phyloP scores from a whole-genome alignment of 495 filamentous ascomycete species.

The Tetracladium setigerum region DNA sequence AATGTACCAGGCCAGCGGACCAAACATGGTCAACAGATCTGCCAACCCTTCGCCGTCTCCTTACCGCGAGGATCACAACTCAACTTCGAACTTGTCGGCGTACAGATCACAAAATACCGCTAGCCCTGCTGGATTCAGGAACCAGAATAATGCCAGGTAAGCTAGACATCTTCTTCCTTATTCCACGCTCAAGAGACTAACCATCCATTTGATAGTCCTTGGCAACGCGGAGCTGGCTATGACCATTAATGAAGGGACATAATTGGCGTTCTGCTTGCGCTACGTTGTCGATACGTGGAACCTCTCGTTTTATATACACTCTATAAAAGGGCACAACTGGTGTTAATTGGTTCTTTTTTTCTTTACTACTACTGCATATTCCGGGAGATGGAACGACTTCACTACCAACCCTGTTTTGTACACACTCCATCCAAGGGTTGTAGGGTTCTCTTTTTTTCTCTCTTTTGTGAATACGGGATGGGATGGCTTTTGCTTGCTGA shows the following conservation, averaged over 20 bases:
- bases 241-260: slow-evolving; percentile 28
- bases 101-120: slow-evolving; percentile 27
- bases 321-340: slow-evolving; percentile 11
- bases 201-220: slow-evolving; percentile 33
- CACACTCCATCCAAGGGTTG: too few relatives aligned
- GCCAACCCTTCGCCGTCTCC: slow-evolving; percentile 6
- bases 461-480: too few relatives aligned
- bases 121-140: slow-evolving; percentile 31
- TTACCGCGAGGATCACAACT: slow-evolving; percentile 9
- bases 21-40: slow-evolving; percentile 9
- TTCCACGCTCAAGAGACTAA: neutral
- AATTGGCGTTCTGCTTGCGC: slow-evolving; percentile 16
- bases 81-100: slow-evolving; percentile 14
- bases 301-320: slow-evolving; percentile 5
- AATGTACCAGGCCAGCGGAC: slow-evolving; percentile 9
- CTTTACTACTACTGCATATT: neutral
- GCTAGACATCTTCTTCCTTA: slow-evolving; percentile 4
- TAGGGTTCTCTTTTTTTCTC: too few relatives aligned
- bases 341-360: slow-evolving; percentile 22
- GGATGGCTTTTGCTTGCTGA: too few relatives aligned
- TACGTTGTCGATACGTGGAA: too few relatives aligned
- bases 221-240: slow-evolving; percentile 50
- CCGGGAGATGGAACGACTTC: too few relatives aligned
- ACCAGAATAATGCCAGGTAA: slow-evolving; percentile 42
- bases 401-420: too few relatives aligned